Conservation (phyloP, 495 filamentous ascomycete species). For the Aspergillus carlsbadensis region DNA sequence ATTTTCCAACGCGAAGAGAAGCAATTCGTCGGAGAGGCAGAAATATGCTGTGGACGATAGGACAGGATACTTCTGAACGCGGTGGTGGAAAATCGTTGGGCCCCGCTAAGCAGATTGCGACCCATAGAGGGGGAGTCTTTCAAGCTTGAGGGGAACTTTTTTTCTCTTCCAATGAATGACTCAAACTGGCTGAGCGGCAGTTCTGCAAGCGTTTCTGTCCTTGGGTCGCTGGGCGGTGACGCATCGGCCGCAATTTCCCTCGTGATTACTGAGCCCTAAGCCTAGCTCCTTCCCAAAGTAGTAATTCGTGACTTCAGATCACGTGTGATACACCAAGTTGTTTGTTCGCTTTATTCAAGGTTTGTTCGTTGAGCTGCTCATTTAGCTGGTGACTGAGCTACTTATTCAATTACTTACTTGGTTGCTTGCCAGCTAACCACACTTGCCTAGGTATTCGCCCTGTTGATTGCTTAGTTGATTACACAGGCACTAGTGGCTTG, state of each 20-base stretch:
- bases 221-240: conserved; percentile 31
- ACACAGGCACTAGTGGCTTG: no score
- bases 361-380: no score
- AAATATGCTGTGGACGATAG: conserved; percentile 15
- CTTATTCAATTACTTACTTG: no score
- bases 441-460: no score
- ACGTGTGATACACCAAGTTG: no score
- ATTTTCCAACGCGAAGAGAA: conserved; percentile 13
- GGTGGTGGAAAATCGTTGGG: conserved; percentile 39
- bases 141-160: conserved; percentile 26
- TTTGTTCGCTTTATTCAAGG: no score
- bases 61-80: conserved; percentile 21
- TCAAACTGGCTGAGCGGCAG: conserved; percentile 23
- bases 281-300: conserved; percentile 2
- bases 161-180: conserved; percentile 36
- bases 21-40: conserved; percentile 13
- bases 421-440: no score
- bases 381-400: no score
- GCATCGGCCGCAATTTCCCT: conserved; percentile 12
- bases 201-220: background rate
- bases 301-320: background rate
- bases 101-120: conserved; percentile 45
- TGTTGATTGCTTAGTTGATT: no score
- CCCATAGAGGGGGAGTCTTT: conserved; percentile 39
- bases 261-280: conserved; percentile 18